These are phyloP conservation scores for Micractinium conductrix DNA, from an alignment of 139 green algal species.

Conservation along the genomic window DNA sequence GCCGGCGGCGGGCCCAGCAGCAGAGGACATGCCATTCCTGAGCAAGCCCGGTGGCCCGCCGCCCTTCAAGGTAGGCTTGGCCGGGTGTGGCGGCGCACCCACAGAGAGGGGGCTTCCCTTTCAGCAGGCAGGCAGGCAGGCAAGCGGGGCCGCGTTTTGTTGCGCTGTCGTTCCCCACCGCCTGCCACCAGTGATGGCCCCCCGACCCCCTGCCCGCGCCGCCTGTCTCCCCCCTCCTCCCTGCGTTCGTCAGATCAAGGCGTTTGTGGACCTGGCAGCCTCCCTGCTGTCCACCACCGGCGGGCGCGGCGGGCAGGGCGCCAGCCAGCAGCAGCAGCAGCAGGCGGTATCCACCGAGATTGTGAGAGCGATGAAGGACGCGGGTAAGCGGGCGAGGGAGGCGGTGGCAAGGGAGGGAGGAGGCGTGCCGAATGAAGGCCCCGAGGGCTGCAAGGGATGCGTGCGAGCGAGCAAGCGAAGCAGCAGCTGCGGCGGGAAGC, in stretches of 20 bases:
- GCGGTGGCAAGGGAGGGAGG: background rate
- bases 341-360: conserved; percentile 68
- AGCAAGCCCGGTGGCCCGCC: conserved; percentile 43
- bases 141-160: too few species aligned
- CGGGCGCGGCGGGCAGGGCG: background rate
- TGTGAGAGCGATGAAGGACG: conserved; percentile 76
- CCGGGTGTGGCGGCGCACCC: too few species aligned
- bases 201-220: too few species aligned
- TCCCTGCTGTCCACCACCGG: conserved; percentile 56
- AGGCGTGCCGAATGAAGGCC: background rate
- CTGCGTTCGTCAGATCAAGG: conserved; percentile 48
- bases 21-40: conserved; percentile 39
- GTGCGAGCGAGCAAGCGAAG: too few species aligned
- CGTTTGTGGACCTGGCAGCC: conserved; percentile 66
- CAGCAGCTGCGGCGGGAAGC: too few species aligned
- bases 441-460: too few species aligned
- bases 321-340: background rate
- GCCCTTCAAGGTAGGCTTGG: conserved; percentile 61
- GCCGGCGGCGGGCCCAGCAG: conserved; percentile 11
- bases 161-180: too few species aligned
- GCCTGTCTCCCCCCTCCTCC: background rate
- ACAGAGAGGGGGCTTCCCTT: too few species aligned
- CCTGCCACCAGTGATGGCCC: too few species aligned
- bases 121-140: too few species aligned
- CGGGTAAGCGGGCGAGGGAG: conserved; percentile 52